A percentile compares a stretch with the other conserved stretches of the same genome.
phyloP scores from a whole-genome alignment of 2,329 filamentous ascomycete genomes.

The Blastomyces parvus region DNA sequence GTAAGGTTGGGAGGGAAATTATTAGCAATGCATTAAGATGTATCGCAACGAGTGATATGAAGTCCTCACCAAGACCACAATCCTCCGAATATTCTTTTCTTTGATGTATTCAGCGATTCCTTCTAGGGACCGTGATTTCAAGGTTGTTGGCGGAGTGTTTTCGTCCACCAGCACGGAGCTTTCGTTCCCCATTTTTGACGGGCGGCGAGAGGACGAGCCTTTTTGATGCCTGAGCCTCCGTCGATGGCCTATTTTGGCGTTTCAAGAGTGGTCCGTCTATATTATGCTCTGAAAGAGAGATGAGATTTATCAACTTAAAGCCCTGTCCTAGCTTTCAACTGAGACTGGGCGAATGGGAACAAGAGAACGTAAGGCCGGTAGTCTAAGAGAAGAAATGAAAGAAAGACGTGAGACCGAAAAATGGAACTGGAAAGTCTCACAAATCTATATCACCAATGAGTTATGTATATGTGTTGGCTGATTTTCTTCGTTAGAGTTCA shows the following conservation, averaged over 20 bases:
- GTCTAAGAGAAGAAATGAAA: neutral
- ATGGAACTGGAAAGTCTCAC: neutral
- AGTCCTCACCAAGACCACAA: constrained; percentile 64
- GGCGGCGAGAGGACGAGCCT: constrained; percentile 14
- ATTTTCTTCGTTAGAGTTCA: neutral
- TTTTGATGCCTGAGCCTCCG: constrained; percentile 20
- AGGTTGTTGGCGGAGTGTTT: constrained; percentile 52
- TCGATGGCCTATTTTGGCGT: constrained; percentile 19
- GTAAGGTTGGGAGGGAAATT: neutral
- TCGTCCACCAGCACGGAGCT: constrained; percentile 59
- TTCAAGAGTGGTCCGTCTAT: neutral
- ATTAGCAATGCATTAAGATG: neutral
- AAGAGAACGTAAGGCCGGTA: neutral
- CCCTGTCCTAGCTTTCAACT: neutral
- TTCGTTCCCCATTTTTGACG: constrained; percentile 70
- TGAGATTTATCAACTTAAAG: neutral
- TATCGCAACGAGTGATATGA: neutral
- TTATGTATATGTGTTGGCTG: neutral
- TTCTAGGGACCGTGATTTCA: constrained; percentile 59
- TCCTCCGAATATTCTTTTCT: constrained; percentile 54
- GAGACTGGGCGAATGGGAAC: neutral
- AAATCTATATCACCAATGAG: neutral
- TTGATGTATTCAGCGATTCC: constrained; percentile 74
- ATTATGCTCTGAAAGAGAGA: neutral
- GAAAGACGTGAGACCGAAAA: neutral